Percentiles rank a stretch among this genome's conserved stretches.
Conservation (phyloP, 306 rosid genomes). For the Vigna trinervia region DNA sequence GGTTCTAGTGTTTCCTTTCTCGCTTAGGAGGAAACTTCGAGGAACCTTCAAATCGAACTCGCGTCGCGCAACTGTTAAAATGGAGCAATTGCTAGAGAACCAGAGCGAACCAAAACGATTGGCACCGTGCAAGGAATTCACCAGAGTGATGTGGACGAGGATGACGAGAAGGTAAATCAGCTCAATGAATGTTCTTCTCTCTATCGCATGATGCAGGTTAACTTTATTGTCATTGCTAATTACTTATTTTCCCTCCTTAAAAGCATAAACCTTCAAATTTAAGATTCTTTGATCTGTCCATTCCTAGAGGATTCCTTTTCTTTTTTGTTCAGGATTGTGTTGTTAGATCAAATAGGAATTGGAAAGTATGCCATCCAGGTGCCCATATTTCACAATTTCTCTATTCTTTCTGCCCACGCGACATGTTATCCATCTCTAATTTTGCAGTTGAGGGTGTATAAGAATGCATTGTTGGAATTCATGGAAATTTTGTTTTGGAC, state of each 20-base stretch:
- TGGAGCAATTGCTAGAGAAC: slow-evolving; percentile 37
- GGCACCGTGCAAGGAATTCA: slow-evolving; percentile 49
- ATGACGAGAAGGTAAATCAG: slow-evolving; percentile 79
- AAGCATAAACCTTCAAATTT: slow-evolving; percentile 54
- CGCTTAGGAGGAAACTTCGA: no score
- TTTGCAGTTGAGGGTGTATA: neutral
- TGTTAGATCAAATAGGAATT: slow-evolving; percentile 64
- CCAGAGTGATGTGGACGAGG: slow-evolving; percentile 67
- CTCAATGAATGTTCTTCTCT: slow-evolving; percentile 75
- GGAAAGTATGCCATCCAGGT: slow-evolving; percentile 87
- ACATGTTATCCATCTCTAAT: neutral
- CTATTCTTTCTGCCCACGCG: neutral
- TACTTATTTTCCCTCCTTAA: slow-evolving; percentile 24
- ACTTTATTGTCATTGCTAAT: neutral
- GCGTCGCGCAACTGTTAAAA: neutral
- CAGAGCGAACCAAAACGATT: slow-evolving; percentile 27
- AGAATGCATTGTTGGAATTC: neutral
- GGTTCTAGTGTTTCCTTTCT: no score
- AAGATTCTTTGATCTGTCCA: neutral
- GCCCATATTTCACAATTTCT: neutral
- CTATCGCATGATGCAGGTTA: slow-evolving; percentile 80
- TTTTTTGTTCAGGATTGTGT: slow-evolving; percentile 64
- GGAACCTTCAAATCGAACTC: no score
- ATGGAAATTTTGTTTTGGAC: neutral
- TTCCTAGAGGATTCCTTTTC: neutral